Base-by-base conservation (phyloP, 371 early-diverging fungal genomes). In the Mortierella sp. region DNA sequence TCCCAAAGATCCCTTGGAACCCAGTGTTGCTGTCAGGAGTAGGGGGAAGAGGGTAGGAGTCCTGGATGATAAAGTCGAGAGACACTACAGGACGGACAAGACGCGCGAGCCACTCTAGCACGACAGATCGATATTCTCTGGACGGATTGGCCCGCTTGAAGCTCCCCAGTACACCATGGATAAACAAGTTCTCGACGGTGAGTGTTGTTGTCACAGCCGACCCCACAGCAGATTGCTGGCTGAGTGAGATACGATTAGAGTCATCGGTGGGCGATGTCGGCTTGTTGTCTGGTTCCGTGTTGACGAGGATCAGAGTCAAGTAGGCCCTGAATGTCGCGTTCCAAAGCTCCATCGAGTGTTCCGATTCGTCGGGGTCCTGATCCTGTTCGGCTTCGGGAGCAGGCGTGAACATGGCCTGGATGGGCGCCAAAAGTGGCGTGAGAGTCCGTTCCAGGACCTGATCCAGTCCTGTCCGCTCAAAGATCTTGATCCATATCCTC, bases 401-500 rank as follows among this genome's bases (percentile, higher is more conserved):
- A 19, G 40, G 43, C 8, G 71, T 44, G 40, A 64, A 26, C 10
- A 41, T 58, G 16, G 65, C 29, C 13, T 81, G 70, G 1, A 77
- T 34, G 2, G 84, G 84, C 6, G 61, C 66, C 58, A 83, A 39
- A 24, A 83, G 55, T 2, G 84, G 79, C 1, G 69, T 66, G 66
- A 83, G 37, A 0, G 76, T 55, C 26, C 79, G 48, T 22, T 75
- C 73, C 43, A 83, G 48, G 16, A 83, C 79, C 41, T 83, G 84
- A 48, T 83, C 84, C 24, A 83, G 31, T 5, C 84, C 84, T 7
- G 84, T 83, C 26, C 71, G 55, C 40, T 78, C 76, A 72, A 83
- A 83, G 61, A 83, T 83, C 73, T 69, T 74, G 55, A 83, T 83
- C 84, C 84, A 83, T 34, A 79, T 79, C 73, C 73, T 73, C 64